A percentile compares a stretch with the other conserved stretches of the same genome.
Evolutionary conservation across 768 basidiomycete species (phyloP).

Genomic region (Hirschioporus abietinus): DNA sequence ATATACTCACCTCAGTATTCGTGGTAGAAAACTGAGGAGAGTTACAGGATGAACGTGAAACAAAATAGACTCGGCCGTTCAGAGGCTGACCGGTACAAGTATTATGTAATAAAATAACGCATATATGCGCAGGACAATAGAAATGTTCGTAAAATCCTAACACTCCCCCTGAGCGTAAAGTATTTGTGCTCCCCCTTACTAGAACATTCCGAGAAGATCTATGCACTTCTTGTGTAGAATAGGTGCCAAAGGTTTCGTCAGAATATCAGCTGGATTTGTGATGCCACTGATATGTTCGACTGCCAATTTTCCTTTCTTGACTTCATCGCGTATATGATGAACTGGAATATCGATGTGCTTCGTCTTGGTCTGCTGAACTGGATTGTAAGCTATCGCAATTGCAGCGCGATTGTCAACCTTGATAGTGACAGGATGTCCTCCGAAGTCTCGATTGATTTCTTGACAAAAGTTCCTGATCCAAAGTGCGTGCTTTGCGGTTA

Average conservation of each 20-base stretch:
- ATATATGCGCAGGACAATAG: neutral
- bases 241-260: slow-evolving; percentile 12
- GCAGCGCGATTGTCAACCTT: slow-evolving; percentile 25
- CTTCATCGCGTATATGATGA: slow-evolving; percentile 28
- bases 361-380: slow-evolving; percentile 26
- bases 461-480: slow-evolving; percentile 16
- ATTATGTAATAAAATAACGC: too few relatives aligned
- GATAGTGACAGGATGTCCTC: neutral
- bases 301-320: slow-evolving; percentile 15
- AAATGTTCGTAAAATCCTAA: neutral
- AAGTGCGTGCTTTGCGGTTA: slow-evolving; percentile 21
- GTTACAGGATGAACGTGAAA: too few relatives aligned
- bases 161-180: neutral
- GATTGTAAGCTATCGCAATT: slow-evolving; percentile 24
- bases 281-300: slow-evolving; percentile 18
- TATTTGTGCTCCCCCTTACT: neutral
- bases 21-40: too few relatives aligned
- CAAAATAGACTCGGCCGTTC: too few relatives aligned
- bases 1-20: too few relatives aligned
- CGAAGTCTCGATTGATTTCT: slow-evolving; percentile 8
- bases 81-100: too few relatives aligned
- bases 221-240: neutral
- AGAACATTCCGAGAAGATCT: neutral
- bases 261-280: slow-evolving; percentile 19
- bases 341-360: slow-evolving; percentile 34